phyloP scores from a whole-genome alignment of 352 stramenopile species.

The Plasmopara viticola region DNA sequence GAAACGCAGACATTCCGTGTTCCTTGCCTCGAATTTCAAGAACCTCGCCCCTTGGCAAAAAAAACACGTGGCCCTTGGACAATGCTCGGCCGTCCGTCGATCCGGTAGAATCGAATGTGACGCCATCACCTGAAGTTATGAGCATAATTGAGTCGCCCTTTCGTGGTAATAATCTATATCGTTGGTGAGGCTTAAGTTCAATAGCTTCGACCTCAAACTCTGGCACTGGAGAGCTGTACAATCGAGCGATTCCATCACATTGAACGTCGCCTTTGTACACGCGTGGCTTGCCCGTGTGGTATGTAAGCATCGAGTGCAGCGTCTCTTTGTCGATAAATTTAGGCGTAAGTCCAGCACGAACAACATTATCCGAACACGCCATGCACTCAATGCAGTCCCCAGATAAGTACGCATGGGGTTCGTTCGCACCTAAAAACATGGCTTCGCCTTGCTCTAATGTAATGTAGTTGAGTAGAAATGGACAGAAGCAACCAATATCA shows the following conservation, averaged over 20 bases:
- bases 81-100: slow-evolving; percentile 16
- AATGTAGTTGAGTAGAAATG: slow-evolving; percentile 98
- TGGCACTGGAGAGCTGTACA: slow-evolving; percentile 86
- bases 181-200: slow-evolving; percentile 29
- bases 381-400: slow-evolving; percentile 98
- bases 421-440: slow-evolving; percentile 98
- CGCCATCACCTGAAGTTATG: slow-evolving; percentile 33
- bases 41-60: slow-evolving; percentile 39
- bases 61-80: slow-evolving; percentile 46
- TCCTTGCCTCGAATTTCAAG: slow-evolving; percentile 32
- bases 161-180: slow-evolving; percentile 29
- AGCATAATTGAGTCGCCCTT: slow-evolving; percentile 52
- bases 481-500: slow-evolving; percentile 97
- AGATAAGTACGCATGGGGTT: slow-evolving; percentile 98
- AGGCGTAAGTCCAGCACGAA: slow-evolving; percentile 96
- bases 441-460: slow-evolving; percentile 92
- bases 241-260: slow-evolving; percentile 45
- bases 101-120: slow-evolving; percentile 20
- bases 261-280: slow-evolving; percentile 24
- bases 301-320: slow-evolving; percentile 97
- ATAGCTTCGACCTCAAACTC: slow-evolving; percentile 89
- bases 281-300: slow-evolving; percentile 46
- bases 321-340: slow-evolving; percentile 99
- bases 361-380: slow-evolving; percentile 98
- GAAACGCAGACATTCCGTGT: slow-evolving; percentile 35